Evolutionary conservation across 1,284 basidiomycete species (phyloP).

Genomic region (Violaceomyces palustris): DNA sequence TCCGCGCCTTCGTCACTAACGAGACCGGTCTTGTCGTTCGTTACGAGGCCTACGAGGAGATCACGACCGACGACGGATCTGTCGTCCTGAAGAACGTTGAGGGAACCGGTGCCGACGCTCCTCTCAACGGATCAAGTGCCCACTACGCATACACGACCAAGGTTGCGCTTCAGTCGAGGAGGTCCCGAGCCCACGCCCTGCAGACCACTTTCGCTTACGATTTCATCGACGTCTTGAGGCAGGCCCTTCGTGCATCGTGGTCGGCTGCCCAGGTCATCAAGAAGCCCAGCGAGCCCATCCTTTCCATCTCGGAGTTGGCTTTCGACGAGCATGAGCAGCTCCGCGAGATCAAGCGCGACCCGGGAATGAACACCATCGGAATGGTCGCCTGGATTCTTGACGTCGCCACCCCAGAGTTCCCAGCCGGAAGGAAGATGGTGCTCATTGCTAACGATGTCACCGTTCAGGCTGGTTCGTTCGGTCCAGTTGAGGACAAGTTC

Average conservation of each 20-base stretch:
- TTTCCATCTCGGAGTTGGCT: slow-evolving; percentile 60
- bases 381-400: slow-evolving; percentile 99
- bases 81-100: slow-evolving; percentile 76
- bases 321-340: slow-evolving; percentile 84
- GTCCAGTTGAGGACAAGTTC: slow-evolving; percentile 90
- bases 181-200: slow-evolving; percentile 97
- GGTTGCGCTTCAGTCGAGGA: slow-evolving; percentile 96
- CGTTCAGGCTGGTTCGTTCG: slow-evolving; percentile 96
- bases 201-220: slow-evolving; percentile 97
- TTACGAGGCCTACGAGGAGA: slow-evolving; percentile 98
- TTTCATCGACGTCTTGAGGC: slow-evolving; percentile 96
- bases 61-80: slow-evolving; percentile 87
- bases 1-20: slow-evolving; percentile 96
- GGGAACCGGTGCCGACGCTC: slow-evolving; percentile 24
- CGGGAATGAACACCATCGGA: slow-evolving; percentile 89
- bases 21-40: slow-evolving; percentile 98
- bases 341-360: slow-evolving; percentile 79
- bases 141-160: slow-evolving; percentile 79
- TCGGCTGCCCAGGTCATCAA: slow-evolving; percentile 61
- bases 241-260: slow-evolving; percentile 92
- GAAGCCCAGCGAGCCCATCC: slow-evolving; percentile 33
- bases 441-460: slow-evolving; percentile 98
- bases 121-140: slow-evolving; percentile 39
- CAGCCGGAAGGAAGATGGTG: slow-evolving; percentile 77
- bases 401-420: slow-evolving; percentile 87